A percentile compares a stretch with the other conserved stretches of the same genome.
Evolutionary conservation across 345 rosid species (phyloP).

Genomic region (Murraya paniculata): DNA sequence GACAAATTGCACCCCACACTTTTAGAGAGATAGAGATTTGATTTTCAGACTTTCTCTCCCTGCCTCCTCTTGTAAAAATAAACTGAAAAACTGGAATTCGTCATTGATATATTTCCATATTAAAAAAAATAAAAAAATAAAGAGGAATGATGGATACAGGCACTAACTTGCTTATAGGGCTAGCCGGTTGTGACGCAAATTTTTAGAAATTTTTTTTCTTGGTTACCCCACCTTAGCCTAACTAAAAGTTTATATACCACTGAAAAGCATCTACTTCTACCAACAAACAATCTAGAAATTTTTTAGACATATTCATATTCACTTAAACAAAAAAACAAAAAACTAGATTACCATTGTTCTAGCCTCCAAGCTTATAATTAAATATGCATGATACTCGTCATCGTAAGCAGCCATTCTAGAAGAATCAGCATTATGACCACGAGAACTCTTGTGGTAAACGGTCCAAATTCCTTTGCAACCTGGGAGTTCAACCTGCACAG

Average conservation of each 20-base stretch:
- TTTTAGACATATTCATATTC: slow-evolving; percentile 3
- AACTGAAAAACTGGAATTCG: neutral
- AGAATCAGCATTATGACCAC: slow-evolving; percentile 64
- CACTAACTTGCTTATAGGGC: neutral
- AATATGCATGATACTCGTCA: slow-evolving; percentile 96
- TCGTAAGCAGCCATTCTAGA: slow-evolving; percentile 60
- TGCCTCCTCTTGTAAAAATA: neutral
- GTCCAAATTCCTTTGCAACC: slow-evolving; percentile 99
- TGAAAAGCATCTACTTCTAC: neutral
- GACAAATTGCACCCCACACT: neutral
- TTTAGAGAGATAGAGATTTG: neutral
- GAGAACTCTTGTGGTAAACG: slow-evolving; percentile 89
- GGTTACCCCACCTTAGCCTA: neutral
- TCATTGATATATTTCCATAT: neutral
- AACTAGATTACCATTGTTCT: slow-evolving; percentile 77
- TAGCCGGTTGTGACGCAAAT: neutral
- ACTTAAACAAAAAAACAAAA: slow-evolving; percentile 6
- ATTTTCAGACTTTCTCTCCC: neutral
- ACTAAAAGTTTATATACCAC: no score
- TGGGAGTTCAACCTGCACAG: slow-evolving; percentile 81
- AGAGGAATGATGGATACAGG: neutral
- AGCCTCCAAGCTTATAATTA: slow-evolving; percentile 92
- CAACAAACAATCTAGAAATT: neutral
- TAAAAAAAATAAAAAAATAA: no score
- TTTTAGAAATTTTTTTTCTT: neutral